phyloP scores from a whole-genome alignment of 805 yeast species.

The Candida andamanensis region DNA sequence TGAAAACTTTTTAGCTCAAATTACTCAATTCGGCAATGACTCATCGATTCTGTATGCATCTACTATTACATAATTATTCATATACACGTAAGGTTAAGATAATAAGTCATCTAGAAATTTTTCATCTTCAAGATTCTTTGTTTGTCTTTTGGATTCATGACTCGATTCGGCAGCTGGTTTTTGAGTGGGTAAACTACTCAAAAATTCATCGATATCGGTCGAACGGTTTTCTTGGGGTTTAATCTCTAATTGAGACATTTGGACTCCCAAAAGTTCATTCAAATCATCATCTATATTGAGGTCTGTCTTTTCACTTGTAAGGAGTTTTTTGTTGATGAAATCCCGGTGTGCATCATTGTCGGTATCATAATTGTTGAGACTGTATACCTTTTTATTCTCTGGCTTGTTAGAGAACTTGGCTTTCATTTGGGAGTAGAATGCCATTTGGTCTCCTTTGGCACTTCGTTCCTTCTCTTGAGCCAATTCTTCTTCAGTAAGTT shows the following conservation, averaged over 20 bases:
- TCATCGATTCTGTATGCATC: conserved; percentile 4
- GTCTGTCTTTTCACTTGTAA: conserved; percentile 1
- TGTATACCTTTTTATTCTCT: conserved; percentile 20
- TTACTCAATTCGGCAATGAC: conserved; percentile 10
- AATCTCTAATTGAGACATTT: conserved; percentile 2
- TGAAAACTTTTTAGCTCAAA: conserved; percentile 2
- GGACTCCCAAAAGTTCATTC: conserved; percentile 13
- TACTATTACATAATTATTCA: neutral
- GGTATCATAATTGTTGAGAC: conserved; percentile 28
- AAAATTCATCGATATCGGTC: conserved; percentile 9
- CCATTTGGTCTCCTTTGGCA: conserved; percentile 20
- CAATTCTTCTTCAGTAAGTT: conserved; percentile 24
- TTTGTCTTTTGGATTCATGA: neutral
- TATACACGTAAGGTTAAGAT: neutral
- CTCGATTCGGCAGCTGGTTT: neutral
- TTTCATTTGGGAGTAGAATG: conserved; percentile 25
- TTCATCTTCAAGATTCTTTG: conserved; percentile 3
- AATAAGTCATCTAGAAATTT: conserved; percentile 8
- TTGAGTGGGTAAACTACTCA: neutral
- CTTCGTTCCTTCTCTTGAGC: conserved; percentile 20
- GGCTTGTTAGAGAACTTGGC: conserved; percentile 18
- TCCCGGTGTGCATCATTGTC: conserved; percentile 20
- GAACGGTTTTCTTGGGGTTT: neutral
- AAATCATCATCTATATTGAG: conserved; percentile 16
- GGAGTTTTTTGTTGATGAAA: conserved; percentile 19